Evolutionary conservation across 768 basidiomycete genomes (phyloP), one percentile per base, ranked within the genome.

Genomic region (Podaxis carcinomalis): DNA sequence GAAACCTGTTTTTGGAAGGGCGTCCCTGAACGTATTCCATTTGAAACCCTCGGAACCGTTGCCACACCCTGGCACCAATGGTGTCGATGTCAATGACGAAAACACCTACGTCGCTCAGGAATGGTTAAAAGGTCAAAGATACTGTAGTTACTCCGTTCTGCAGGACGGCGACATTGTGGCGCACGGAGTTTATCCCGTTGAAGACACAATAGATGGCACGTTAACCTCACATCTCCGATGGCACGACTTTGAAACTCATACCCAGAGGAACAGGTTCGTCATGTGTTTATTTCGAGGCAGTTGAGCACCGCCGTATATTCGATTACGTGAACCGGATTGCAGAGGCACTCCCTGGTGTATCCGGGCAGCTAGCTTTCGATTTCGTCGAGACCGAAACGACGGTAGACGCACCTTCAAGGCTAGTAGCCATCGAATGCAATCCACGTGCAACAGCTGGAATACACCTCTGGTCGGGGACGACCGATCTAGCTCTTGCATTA

Each of bases 191-290:
- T 68, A 67, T 59, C 66, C 66, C 27, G 66, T 67, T 19, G 27
- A 67, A 35, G 68, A 66, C 36, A 67, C 66, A n/a, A 68, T 67
- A 16, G 64, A 67, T 56, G 64, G 63, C 67, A 37, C 25, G 59
- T 59, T 11, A 16, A 16, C 0, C 42, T 44, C 42, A 44, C 1
- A 44, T 44, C 42, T 44, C 42, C 42, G 9, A 19, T n/a, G 7
- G 3, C n/a, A 42, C 40, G 6, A 16, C 6, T 19, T 19, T 4
- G 14, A 10, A n/a, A 44, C 14, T 44, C 39, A 44, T 44, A 32
- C n/a, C 42, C 13, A 7, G 6, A 6, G 23, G 13, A 39, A 46
- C 32, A 66, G 64, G 63, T 39, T 66, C 67, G 7, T 66, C 65
- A 19, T 68, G 64, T 44, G 67, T 68, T 4, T 68, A 62, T 52